Base-by-base conservation (phyloP, 768 basidiomycete species). In the Piloderma croceum region DNA sequence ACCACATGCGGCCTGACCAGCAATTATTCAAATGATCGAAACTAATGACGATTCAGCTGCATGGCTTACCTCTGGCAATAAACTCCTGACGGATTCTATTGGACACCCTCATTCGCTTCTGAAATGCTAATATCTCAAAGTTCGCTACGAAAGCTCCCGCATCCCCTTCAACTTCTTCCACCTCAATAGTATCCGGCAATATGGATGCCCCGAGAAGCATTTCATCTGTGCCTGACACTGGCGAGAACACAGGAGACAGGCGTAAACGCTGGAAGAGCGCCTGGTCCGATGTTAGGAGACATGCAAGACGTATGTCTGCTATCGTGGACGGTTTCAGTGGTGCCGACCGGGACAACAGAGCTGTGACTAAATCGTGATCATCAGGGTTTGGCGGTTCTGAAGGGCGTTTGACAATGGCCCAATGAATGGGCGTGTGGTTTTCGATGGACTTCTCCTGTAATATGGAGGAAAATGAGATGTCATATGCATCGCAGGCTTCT, bases 61-160 rank as follows among this genome's bases (percentile, higher is more conserved):
- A 10, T 31, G 13, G 13, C 62, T 12, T 41, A 71, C 74, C 71
- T 56, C 67, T 60, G 6, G 83, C 81, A 40, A 86, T 80, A 44
- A 86, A 86, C 44, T 87, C 83, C 13, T 83, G 51, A 5, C 47
- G 50, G 27, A 84, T 70, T 15, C 61, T 42, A 42, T 73, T 73
- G 18, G 74, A 68, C 11, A 83, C 71, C 19, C 76, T 65, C 81
- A 88, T 81, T n/a, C 84, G 69, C 49, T 76, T 79, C 56, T 82
- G 80, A 58, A 84, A 87, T 31, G 74, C 67, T 15, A 71, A 67
- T 15, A 81, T 63, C 17, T 62, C 62, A 37, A 83, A 69, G 19
- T 66, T 57, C 3, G 68, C 76, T 0, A 65, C 69, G 43, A 87
- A 88, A 0, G 71, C 63, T 0, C 73, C 74, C 27, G 70, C 68